A percentile compares a stretch with the other conserved stretches of the same genome.
Conservation (phyloP, 169 alveolate genomes). For the Sarcocystis neurona region DNA sequence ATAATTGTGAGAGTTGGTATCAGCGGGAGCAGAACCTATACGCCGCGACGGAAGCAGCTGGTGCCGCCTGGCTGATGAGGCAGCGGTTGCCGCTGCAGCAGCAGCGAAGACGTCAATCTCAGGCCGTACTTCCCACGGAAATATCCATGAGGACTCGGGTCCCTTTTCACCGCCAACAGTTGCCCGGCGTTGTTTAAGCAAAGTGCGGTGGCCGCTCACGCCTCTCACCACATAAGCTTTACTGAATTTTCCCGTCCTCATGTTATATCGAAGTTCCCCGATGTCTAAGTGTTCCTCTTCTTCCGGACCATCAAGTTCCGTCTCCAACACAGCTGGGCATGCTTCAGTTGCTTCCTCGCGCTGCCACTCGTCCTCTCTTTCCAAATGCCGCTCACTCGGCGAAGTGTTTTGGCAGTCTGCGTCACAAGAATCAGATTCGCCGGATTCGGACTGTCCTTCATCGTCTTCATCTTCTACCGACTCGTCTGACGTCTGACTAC, state of each 20-base stretch:
- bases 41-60: neutral
- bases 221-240: neutral
- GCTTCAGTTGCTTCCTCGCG: no score
- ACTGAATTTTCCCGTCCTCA: conserved; percentile 15
- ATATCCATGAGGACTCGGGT: neutral
- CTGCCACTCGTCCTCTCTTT: no score
- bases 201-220: neutral
- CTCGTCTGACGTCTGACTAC: no score
- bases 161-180: neutral
- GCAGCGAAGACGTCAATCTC: conserved; percentile 21
- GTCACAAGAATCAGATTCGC: no score
- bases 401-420: no score
- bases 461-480: no score
- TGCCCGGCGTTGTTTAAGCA: neutral
- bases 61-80: neutral
- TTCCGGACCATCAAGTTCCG: no score
- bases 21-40: neutral
- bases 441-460: no score
- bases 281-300: neutral
- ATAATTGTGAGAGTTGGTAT: neutral
- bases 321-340: no score
- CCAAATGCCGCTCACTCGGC: no score
- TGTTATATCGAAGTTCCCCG: conserved; percentile 2
- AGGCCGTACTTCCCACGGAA: conserved; percentile 13
- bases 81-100: neutral